Evolutionary conservation across 805 yeast species (phyloP).

Genomic region (Schizosaccharomyces cryophilus): DNA sequence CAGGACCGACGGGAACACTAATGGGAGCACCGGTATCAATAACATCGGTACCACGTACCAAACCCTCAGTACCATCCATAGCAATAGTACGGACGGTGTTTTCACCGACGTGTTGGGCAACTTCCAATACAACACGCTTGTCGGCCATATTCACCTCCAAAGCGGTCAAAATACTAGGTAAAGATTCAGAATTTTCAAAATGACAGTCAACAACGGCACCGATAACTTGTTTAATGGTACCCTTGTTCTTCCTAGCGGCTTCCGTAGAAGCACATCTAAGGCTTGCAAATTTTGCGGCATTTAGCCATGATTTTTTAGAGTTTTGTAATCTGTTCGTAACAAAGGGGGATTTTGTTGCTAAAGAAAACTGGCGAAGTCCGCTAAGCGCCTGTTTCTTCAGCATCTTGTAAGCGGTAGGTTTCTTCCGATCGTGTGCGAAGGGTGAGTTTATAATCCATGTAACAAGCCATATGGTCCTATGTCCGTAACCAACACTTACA

Average conservation of each 20-base stretch:
- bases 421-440: not conserved
- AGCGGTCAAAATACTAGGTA: conserved; percentile 54
- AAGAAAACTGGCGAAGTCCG: not conserved
- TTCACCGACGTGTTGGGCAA: conserved; percentile 99
- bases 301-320: not conserved
- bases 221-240: conserved; percentile 1
- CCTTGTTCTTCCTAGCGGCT: not conserved
- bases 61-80: conserved; percentile 99
- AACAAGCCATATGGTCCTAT: no score
- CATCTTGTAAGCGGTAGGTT: not conserved
- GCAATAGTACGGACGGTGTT: conserved; percentile 99
- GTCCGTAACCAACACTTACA: no score
- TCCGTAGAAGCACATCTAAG: not conserved
- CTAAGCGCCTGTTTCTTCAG: not conserved
- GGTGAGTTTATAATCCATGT: not conserved
- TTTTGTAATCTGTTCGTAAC: not conserved
- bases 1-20: conserved; percentile 97
- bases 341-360: not conserved
- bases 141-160: conserved; percentile 59
- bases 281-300: not conserved
- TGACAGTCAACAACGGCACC: conserved; percentile 4
- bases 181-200: not conserved
- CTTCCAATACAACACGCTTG: conserved; percentile 72
- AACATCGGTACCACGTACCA: conserved; percentile 87
- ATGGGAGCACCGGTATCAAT: conserved; percentile 94